Evolutionary conservation across 306 rosid species (phyloP).

Genomic region (Clitoria ternatea): DNA sequence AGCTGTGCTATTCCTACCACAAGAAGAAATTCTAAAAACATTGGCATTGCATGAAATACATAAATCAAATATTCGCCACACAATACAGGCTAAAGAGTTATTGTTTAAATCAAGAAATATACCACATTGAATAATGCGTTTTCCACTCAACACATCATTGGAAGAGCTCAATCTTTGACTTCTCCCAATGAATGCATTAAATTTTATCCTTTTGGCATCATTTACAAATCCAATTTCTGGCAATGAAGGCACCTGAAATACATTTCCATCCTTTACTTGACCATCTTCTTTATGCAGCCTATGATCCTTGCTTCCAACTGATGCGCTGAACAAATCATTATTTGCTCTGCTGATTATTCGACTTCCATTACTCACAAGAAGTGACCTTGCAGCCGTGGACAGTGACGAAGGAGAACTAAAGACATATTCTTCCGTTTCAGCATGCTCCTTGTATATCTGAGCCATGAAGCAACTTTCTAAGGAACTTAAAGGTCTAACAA

Average conservation of each 20-base stretch:
- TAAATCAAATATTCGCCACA: background rate
- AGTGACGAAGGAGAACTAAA: constrained; percentile 43
- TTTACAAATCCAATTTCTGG: constrained; percentile 32
- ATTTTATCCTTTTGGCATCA: constrained; percentile 33
- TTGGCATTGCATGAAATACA: background rate
- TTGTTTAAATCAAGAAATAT: constrained; percentile 7
- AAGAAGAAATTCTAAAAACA: background rate
- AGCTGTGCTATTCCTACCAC: constrained; percentile 5
- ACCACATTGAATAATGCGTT: constrained; percentile 37
- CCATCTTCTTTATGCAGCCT: constrained; percentile 31
- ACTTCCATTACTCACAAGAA: constrained; percentile 65
- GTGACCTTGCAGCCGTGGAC: constrained; percentile 39
- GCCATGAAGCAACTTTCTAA: constrained; percentile 81
- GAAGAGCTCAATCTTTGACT: constrained; percentile 38
- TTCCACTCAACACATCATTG: constrained; percentile 23
- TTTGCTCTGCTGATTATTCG: constrained; percentile 43
- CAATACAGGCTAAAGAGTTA: background rate
- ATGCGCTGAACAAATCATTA: constrained; percentile 24
- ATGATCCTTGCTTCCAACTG: constrained; percentile 31
- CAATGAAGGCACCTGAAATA: constrained; percentile 41
- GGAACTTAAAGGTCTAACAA: constrained; percentile 51
- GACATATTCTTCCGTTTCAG: constrained; percentile 50
- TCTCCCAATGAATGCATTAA: constrained; percentile 32
- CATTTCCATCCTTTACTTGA: constrained; percentile 32
- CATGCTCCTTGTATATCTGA: constrained; percentile 57